These are phyloP conservation scores for Tolypocladium album DNA, from an alignment of 2,329 filamentous ascomycete species.

Conservation along the genomic window DNA sequence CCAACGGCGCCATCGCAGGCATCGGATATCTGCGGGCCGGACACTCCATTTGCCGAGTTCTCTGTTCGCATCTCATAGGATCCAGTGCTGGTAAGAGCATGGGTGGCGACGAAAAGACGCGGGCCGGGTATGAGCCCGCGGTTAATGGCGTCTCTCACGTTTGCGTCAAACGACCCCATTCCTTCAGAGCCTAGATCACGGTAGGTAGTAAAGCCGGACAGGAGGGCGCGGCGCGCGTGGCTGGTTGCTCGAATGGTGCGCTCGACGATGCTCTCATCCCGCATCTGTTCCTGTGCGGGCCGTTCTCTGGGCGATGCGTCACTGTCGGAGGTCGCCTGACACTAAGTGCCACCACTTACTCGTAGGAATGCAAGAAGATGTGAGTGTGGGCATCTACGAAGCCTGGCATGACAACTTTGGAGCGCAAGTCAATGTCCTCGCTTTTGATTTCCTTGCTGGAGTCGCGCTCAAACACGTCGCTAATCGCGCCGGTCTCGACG, in stretches of 20 bases:
- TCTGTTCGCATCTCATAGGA: slow-evolving; percentile 39
- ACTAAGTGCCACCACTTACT: slow-evolving; percentile 11
- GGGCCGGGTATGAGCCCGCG: slow-evolving; percentile 43
- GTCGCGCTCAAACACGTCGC: not conserved
- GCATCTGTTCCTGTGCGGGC: slow-evolving; percentile 35
- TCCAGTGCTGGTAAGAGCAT: slow-evolving; percentile 32
- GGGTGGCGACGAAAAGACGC: slow-evolving; percentile 43
- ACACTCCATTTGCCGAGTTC: slow-evolving; percentile 16
- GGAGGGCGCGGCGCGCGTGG: slow-evolving; percentile 38
- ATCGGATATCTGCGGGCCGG: slow-evolving; percentile 1
- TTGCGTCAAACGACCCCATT: slow-evolving; percentile 36
- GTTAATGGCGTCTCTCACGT: slow-evolving; percentile 41
- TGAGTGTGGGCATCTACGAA: slow-evolving; percentile 46
- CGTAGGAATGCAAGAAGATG: slow-evolving; percentile 42
- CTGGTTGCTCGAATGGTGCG: slow-evolving; percentile 42
- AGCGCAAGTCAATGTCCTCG: slow-evolving; percentile 42
- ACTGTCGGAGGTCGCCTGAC: not conserved
- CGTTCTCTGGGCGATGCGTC: slow-evolving; percentile 20
- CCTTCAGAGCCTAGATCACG: slow-evolving; percentile 44
- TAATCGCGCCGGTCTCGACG: not conserved
- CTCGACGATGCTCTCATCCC: slow-evolving; percentile 48
- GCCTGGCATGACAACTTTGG: slow-evolving; percentile 38
- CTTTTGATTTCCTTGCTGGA: slow-evolving; percentile 1
- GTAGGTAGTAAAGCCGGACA: slow-evolving; percentile 49
- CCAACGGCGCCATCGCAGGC: not conserved